phyloP scores from a whole-genome alignment of 1,284 basidiomycete genomes.

The Blastosporella zonata region DNA sequence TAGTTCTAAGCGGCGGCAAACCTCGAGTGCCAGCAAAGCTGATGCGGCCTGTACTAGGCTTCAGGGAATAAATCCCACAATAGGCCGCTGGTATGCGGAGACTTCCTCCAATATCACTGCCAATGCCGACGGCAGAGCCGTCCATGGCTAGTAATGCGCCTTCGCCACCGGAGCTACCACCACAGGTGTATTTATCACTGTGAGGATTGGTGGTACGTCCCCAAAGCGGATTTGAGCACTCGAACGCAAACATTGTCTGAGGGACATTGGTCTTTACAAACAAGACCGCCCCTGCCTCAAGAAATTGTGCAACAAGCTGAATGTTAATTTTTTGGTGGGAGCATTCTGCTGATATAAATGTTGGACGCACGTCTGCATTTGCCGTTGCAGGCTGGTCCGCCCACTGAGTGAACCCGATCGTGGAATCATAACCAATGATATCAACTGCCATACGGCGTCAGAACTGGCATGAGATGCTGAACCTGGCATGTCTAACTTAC shows the following conservation, averaged over 20 bases:
- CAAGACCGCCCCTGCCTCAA: constrained; percentile 47
- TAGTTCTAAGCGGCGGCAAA: constrained; percentile 23
- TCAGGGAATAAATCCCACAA: constrained; percentile 80
- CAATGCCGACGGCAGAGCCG: constrained; percentile 75
- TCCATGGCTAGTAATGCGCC: constrained; percentile 73
- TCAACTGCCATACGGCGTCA: constrained; percentile 38
- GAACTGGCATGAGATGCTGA: not conserved
- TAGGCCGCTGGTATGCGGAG: constrained; percentile 78
- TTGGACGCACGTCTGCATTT: constrained; percentile 55
- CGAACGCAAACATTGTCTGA: constrained; percentile 84
- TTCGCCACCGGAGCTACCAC: constrained; percentile 82
- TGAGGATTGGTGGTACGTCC: constrained; percentile 75
- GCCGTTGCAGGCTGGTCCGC: constrained; percentile 53
- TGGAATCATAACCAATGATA: constrained; percentile 63
- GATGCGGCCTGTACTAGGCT: constrained; percentile 60
- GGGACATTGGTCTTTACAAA: constrained; percentile 64
- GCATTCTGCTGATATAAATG: not conserved
- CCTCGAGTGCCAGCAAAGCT: constrained; percentile 47
- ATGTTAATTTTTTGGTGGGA: not conserved
- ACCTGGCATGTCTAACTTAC: constrained; percentile 31
- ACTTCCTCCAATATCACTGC: constrained; percentile 77
- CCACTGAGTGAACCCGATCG: constrained; percentile 73
- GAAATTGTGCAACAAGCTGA: constrained; percentile 43
- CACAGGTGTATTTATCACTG: constrained; percentile 59
- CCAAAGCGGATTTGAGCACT: constrained; percentile 84